Evolutionary conservation across 2,329 filamentous ascomycete genomes (phyloP), one percentile per base, ranked within the genome.

Genomic region (Xylariaceae sp.): DNA sequence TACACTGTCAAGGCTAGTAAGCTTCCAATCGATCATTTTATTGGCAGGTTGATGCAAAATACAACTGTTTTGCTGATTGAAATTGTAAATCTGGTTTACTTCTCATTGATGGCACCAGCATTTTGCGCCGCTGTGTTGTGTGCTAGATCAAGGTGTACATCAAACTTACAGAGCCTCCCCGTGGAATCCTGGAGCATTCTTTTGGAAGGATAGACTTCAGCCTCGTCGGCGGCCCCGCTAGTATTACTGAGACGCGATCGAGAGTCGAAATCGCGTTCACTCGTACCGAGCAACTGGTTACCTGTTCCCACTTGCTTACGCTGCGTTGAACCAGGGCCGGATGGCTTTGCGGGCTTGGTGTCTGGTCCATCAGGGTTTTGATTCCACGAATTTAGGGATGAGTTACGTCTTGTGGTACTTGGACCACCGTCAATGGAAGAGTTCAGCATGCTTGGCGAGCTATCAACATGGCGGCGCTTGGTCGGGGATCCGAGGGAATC

Each of bases 171-270:
- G 26, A 81, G 62, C 50, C 76, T 68, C 9, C 78, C 77, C 0
- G 71, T 77, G 9, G 70, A 70, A 53, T 83, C 79, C 50, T 78
- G 71, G 30, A 83, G 62, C 74, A 83, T 79, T 47, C 77, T 67
- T 22, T 71, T 70, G 45, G 76, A 68, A 9, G 72, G 70, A 47
- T 73, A 72, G 19, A 80, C 66, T 19, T 74, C 69, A 3, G 75
- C 70, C 52, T 81, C 78, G 46, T 81, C 76, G 30, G 76, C 75
- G 28, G 65, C 62, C 2, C 66, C 71, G 46, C 67, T 73, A 17
- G 57, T 58, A 30, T 63, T 67, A 47, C 63, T 67, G 36, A 65
- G 59, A 31, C 60, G 62, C 16, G 68, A 62, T 18, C 54, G 51
- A 30, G 54, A 56, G 28, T 63, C 62, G 16, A 57, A 57, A 18